Base-by-base conservation (phyloP, 2,329 filamentous ascomycete species). In the Pseudogymnoascus sp. region DNA sequence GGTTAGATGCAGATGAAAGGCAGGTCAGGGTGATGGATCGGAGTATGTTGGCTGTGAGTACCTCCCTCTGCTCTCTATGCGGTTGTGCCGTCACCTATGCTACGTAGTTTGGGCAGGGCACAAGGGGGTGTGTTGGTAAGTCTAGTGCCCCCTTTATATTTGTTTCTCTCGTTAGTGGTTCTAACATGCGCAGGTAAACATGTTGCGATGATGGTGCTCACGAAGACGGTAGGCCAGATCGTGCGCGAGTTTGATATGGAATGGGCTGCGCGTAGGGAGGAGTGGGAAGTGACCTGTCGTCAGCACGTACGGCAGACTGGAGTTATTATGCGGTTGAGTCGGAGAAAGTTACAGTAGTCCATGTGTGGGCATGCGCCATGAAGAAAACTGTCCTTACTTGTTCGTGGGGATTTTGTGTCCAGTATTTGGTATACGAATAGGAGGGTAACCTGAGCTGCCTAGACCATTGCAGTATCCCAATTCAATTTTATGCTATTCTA, bases 1-100 rank as follows among this genome's bases (percentile, higher is more conserved):
- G 64, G 63, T 33, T 50, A 2, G 37, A 59, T 20, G 57, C 33
- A 14, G 39, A 33, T 22, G 11, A 22, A 4, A 61, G 62, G 41
- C 57, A 64, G 33, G 22, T 62, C 35, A 36, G 35, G 35, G 35
- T 36, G 12, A 11, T 36, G 35, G 35, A 36, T 36, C 12, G 35
- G 35, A 36, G 35, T 36, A 36, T 14, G 35, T 36, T 36, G 7
- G 35, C 35, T 30, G 28, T 30, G 28, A 30, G 28, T 30, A 30
- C 28, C 28, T 30, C 28, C 28, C 28, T 30, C 28, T 30, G 5
- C 28, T 30, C 28, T 30, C 28, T 30, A 20, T 43, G 11, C 18
- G 11, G 5, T 43, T 43, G 20, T 43, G 39, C 20, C 20, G 20
- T 14, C 6, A 28, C 22, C n/a, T 47, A 47, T 5, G 41, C 22